Conservation (phyloP, 441 rosid species). For the Sinapis alba region DNA sequence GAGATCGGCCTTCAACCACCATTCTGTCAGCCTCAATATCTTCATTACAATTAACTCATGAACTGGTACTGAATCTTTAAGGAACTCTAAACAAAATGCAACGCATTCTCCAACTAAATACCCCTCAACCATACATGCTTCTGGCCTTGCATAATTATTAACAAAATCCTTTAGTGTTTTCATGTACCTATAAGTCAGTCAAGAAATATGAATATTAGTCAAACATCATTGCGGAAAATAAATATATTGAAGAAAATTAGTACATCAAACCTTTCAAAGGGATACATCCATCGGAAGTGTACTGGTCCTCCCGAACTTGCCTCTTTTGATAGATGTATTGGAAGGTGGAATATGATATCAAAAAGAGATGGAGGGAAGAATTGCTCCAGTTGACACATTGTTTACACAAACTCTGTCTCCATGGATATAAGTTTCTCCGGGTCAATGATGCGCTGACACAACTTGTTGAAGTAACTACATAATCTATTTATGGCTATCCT, state of each 20-base stretch:
- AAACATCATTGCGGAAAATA: too few species aligned
- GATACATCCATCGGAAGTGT: background rate
- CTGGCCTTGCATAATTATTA: background rate
- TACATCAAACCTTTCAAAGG: background rate
- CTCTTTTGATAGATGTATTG: background rate
- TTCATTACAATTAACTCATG: background rate
- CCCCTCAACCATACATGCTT: background rate
- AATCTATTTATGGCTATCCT: background rate
- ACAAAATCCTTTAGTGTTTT: background rate
- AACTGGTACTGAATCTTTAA: background rate
- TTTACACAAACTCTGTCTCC: background rate
- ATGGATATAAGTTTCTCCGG: too few species aligned
- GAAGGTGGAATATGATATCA: background rate
- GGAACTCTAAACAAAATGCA: background rate
- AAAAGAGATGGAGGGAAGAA: background rate
- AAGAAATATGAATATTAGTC: too few species aligned
- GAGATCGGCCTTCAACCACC: background rate
- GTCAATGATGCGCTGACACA: background rate
- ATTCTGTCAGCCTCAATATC: background rate
- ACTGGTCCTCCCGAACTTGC: background rate
- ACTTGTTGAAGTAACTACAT: background rate
- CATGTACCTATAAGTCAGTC: background rate
- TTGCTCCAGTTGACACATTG: background rate
- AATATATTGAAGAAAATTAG: too few species aligned
- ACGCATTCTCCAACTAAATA: background rate